phyloP scores from a whole-genome alignment of 805 yeast species.

The Sugiyamaella marilandica region DNA sequence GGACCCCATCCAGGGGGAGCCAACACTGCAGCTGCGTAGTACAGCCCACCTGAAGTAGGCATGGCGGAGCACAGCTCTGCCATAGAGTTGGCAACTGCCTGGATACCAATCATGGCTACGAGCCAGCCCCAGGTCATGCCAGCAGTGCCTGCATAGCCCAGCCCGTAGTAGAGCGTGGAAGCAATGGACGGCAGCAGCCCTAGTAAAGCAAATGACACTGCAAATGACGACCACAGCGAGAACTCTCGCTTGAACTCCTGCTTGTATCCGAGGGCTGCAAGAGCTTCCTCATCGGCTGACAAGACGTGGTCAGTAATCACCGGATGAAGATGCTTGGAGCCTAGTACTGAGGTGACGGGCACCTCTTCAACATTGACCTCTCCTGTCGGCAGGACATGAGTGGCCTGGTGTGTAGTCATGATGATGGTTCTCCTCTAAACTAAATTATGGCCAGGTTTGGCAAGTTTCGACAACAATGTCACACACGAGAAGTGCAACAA shows the following conservation, averaged over 20 bases:
- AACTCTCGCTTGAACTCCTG: slow-evolving; percentile 60
- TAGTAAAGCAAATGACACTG: slow-evolving; percentile 59
- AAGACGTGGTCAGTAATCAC: slow-evolving; percentile 21
- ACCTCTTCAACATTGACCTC: slow-evolving; percentile 20
- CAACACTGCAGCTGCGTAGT: slow-evolving; percentile 59
- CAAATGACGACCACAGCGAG: slow-evolving; percentile 53
- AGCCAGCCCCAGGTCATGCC: slow-evolving; percentile 64
- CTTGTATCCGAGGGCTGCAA: slow-evolving; percentile 46
- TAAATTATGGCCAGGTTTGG: not conserved
- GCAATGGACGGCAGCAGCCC: slow-evolving; percentile 67
- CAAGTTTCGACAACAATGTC: not conserved
- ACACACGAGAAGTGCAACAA: not conserved
- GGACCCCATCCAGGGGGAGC: slow-evolving; percentile 54
- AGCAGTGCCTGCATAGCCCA: slow-evolving; percentile 57
- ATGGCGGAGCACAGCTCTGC: slow-evolving; percentile 62
- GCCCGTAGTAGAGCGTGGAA: slow-evolving; percentile 54
- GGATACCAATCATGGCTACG: slow-evolving; percentile 50
- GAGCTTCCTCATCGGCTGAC: slow-evolving; percentile 24
- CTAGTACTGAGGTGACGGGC: slow-evolving; percentile 18
- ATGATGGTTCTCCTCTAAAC: not conserved
- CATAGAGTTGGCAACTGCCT: slow-evolving; percentile 53
- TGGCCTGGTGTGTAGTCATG: slow-evolving; percentile 5
- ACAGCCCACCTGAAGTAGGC: slow-evolving; percentile 67
- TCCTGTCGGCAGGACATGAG: slow-evolving; percentile 16
- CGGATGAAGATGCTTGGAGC: slow-evolving; percentile 18